These are phyloP conservation scores for Ilex aquifolium DNA, from an alignment of 257 asterid genomes.

Conservation along the genomic window DNA sequence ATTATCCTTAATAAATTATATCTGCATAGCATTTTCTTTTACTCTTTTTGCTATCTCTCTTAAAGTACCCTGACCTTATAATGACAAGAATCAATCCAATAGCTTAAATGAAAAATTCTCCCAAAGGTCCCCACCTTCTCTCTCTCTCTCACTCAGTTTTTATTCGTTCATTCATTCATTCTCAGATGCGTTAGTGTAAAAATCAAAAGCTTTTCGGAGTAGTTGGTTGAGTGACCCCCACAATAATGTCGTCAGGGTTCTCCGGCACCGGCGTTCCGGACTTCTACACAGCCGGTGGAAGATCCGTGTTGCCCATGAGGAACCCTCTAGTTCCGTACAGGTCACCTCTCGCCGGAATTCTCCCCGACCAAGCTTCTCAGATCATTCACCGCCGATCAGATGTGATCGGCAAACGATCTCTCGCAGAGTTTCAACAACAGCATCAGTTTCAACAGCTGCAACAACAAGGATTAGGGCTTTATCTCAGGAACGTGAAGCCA, in stretches of 20 bases:
- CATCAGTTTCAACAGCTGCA: slow-evolving; percentile 35
- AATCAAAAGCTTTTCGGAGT: slow-evolving; percentile 12
- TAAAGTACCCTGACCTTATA: slow-evolving; percentile 24
- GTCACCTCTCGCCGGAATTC: slow-evolving; percentile 51
- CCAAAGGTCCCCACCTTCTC: not conserved
- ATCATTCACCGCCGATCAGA: slow-evolving; percentile 40
- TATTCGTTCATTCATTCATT: not conserved
- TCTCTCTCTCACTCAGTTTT: slow-evolving; percentile 12
- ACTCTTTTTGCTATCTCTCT: not conserved
- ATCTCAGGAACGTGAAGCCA: slow-evolving; percentile 61
- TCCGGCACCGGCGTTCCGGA: slow-evolving; percentile 48
- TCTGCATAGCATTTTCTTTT: too few species aligned
- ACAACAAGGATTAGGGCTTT: slow-evolving; percentile 42
- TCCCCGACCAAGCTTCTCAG: slow-evolving; percentile 47
- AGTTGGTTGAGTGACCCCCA: not conserved
- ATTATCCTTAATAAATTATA: too few species aligned
- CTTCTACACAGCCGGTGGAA: slow-evolving; percentile 42
- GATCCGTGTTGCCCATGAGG: slow-evolving; percentile 35
- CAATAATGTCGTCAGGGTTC: slow-evolving; percentile 51
- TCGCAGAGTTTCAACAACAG: slow-evolving; percentile 53
- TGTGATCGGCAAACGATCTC: slow-evolving; percentile 59
- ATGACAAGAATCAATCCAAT: slow-evolving; percentile 48
- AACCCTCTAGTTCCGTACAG: slow-evolving; percentile 37
- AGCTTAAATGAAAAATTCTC: slow-evolving; percentile 19
- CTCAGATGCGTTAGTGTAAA: slow-evolving; percentile 25